phyloP scores from a whole-genome alignment of 2,329 filamentous ascomycete species.

The Calonectria pteridis region DNA sequence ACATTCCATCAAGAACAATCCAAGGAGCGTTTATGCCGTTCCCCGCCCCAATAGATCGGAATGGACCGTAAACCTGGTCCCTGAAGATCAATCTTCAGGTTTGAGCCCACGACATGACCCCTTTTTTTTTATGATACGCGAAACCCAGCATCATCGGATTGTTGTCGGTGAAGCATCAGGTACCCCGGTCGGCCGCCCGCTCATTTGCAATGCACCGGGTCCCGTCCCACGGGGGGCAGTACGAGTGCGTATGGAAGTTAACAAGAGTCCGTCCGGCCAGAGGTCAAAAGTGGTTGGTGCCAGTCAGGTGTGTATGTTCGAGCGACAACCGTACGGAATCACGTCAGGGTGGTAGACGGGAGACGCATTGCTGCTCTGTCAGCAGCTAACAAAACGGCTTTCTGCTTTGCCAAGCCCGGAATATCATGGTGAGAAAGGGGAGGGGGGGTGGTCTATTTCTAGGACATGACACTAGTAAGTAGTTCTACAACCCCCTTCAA shows the following conservation, averaged over 20 bases:
- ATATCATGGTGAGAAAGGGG: slow-evolving; percentile 5
- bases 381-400: slow-evolving; percentile 1
- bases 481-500: slow-evolving; percentile 25
- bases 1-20: not conserved
- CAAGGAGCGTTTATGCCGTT: not conserved
- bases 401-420: not conserved
- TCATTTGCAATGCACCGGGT: slow-evolving; percentile 1
- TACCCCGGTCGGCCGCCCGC: slow-evolving; percentile 9
- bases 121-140: slow-evolving; percentile 41
- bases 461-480: not conserved
- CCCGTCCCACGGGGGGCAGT: not conserved
- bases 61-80: slow-evolving; percentile 35
- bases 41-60: slow-evolving; percentile 28
- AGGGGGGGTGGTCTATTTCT: slow-evolving; percentile 4
- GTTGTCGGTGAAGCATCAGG: slow-evolving; percentile 14
- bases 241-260: not conserved
- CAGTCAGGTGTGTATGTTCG: not conserved
- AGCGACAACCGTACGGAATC: not conserved
- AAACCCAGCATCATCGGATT: slow-evolving; percentile 27
- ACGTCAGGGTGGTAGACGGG: not conserved
- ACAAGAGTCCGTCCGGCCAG: not conserved
- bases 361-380: not conserved
- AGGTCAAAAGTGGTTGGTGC: not conserved
- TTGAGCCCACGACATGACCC: slow-evolving; percentile 30
- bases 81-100: slow-evolving; percentile 33